Evolutionary conservation across 75 land plant species (phyloP), one percentile per base, ranked within the genome.

Genomic region (Picea sitchensis): DNA sequence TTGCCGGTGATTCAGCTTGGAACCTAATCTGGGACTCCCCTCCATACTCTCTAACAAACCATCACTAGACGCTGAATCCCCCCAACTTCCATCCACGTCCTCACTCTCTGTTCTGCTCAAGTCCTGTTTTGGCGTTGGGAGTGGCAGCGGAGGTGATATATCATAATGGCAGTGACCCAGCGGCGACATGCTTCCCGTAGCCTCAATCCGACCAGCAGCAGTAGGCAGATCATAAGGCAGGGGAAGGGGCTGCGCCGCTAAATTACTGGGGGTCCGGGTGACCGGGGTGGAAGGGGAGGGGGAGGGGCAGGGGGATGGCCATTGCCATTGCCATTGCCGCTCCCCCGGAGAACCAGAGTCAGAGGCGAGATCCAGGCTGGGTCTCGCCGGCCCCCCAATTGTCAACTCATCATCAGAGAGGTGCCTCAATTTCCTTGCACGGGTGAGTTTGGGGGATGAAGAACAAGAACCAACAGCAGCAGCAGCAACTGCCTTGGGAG

Each of bases 391-490:
- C 20, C 20, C 20, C 20, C 61, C 54, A 51, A 3, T 69, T 69
- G 12, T 47, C 51, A 69, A 5, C 34, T 69, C 73, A 9, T 69
- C 73, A 69, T 69, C 51, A 17, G 73, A 20, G 15, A 77, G 51
- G 12, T 77, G 79, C 36, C 79, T 32, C 47, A 77, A 38, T 59
- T 77, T 77, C 30, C 79, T 77, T n/a, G 23, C 30, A 15, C 79
- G 73, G 38, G 79, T 77, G 44, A 77, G 79, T 38, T 68, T 41
- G 47, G 47, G 73, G 18, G n/a, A 51, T 51, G 54, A 51, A 51
- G 54, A 51, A 51, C 8, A 7, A 51, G 54, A 51, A 51, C 1
- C 54, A 51, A 7, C 54, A 7, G 11, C 54, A 51, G 54, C 54
- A 51, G 54, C 54, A 47, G 51, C 62, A 20, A 5, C 23, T 0